These are phyloP conservation scores for Morella rubra DNA, from an alignment of 306 rosid species.

Conservation along the genomic window DNA sequence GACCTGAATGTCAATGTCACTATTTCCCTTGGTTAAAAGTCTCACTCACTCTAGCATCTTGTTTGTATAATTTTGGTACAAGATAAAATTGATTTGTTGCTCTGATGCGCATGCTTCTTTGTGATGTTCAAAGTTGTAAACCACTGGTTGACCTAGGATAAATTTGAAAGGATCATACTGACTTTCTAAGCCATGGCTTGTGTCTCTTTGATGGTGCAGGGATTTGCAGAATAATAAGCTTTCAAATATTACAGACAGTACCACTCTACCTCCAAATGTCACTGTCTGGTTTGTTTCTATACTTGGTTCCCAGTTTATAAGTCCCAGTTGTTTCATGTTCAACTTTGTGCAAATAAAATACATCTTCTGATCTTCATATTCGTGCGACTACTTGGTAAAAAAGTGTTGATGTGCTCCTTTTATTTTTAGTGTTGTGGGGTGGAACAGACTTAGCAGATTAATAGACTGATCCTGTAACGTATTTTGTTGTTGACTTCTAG, in stretches of 20 bases:
- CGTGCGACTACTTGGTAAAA: not conserved
- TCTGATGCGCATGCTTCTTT: not conserved
- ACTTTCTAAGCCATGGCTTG: constrained; percentile 23
- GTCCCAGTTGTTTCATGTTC: constrained; percentile 2
- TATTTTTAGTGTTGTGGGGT: not conserved
- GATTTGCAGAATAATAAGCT: constrained; percentile 71
- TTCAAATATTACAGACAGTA: constrained; percentile 55
- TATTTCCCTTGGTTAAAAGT: constrained; percentile 4
- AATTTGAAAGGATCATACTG: not conserved
- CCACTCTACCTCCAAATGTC: constrained; percentile 57
- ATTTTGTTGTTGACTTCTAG: constrained; percentile 46
- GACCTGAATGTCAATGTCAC: constrained; percentile 33
- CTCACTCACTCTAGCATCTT: not conserved
- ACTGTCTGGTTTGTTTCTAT: constrained; percentile 64
- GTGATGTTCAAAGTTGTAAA: not conserved
- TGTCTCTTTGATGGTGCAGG: constrained; percentile 50
- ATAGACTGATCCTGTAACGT: not conserved
- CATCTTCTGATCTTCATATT: constrained; percentile 8
- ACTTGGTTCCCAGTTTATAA: constrained; percentile 21
- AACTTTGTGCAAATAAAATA: not conserved
- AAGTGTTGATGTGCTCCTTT: not conserved
- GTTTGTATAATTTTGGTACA: constrained; percentile 13
- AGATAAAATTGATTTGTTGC: not conserved
- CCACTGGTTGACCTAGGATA: not conserved
- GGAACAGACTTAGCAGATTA: not conserved